A percentile compares a stretch with the other conserved stretches of the same genome.
These are phyloP conservation scores for Termitomyces sp. DNA, from an alignment of 768 basidiomycete genomes.

Conservation along the genomic window DNA sequence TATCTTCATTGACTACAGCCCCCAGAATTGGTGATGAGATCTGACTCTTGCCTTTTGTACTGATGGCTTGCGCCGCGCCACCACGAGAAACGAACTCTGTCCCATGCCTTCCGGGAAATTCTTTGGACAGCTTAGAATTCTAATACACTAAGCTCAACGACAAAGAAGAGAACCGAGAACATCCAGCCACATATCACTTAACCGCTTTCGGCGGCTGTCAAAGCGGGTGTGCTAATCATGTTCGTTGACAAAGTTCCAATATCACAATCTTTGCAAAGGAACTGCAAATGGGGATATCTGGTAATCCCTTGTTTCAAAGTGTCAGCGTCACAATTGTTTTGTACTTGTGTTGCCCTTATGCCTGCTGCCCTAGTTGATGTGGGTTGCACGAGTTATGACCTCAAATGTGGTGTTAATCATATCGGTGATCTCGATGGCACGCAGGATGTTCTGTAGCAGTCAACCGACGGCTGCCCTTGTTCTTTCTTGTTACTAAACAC, in stretches of 20 bases:
- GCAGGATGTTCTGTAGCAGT: background rate
- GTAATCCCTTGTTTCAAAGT: background rate
- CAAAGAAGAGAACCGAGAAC: background rate
- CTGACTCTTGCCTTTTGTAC: background rate
- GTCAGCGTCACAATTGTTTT: background rate
- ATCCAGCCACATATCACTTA: background rate
- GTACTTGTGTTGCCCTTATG: background rate
- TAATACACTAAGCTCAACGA: background rate
- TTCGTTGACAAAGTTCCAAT: conserved; percentile 4
- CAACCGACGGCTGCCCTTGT: background rate
- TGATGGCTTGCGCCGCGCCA: background rate
- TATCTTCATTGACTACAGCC: background rate
- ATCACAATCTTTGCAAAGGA: conserved; percentile 6
- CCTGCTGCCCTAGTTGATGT: background rate
- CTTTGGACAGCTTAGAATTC: background rate
- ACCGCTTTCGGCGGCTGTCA: background rate
- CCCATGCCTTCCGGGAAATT: background rate
- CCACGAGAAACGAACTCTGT: too few species aligned
- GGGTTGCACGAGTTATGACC: too few species aligned
- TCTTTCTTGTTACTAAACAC: background rate
- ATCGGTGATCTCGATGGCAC: background rate
- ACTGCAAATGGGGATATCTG: background rate
- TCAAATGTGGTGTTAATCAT: background rate
- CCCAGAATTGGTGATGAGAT: background rate
- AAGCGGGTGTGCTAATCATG: background rate